Evolutionary conservation across 192 early-diverging fungal genomes (phyloP), one percentile per base, ranked within the genome.

Genomic region (Gryganskiella cystojenkinii): DNA sequence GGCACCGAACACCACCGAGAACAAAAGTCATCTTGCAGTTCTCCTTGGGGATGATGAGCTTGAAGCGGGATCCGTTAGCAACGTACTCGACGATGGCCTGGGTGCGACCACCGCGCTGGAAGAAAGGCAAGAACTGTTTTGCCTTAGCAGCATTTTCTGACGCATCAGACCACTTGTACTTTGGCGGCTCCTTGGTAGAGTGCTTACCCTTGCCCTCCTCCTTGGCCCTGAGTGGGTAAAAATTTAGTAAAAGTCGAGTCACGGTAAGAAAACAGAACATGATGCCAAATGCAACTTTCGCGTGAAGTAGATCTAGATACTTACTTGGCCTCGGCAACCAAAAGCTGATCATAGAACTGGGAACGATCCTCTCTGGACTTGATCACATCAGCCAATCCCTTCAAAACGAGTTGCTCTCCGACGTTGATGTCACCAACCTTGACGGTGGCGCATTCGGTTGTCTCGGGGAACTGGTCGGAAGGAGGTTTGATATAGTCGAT

Each of bases 401-500:
- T 65, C 40, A 86, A 81, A 6, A 92, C 84, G 43, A 94, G 82
- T 35, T 81, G 82, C 34, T 84, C 84, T 31, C 85, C 91, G 27
- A 89, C 67, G 47, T 92, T 90, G 44, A 70, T 81, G 44, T 86
- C 86, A 6, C 89, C 88, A 33, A 88, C 57, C 25, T 81, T 89
- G 24, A 99, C 79, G 7, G 95, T 96, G 25, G 91, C 98, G 73
- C 96, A 98, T 54, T 95, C 92, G 33, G 91, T 91, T 43, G 89
- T 88, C 61, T 95, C 95, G 9, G 74, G 74, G 82, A 90, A 96
- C 25, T 85, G 86, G 49, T 93, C 96, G 42, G 90, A 85, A 4
- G 96, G 92, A n/a, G 95, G 95, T 67, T 96, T 95, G 67, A 91
- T 76, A 75, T 94, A 99, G 71, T 97, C 98, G 53, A 96, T 86